These are phyloP conservation scores for Apiotrichum laibachii DNA, from an alignment of 1,284 basidiomycete species.

Conservation along the genomic window DNA sequence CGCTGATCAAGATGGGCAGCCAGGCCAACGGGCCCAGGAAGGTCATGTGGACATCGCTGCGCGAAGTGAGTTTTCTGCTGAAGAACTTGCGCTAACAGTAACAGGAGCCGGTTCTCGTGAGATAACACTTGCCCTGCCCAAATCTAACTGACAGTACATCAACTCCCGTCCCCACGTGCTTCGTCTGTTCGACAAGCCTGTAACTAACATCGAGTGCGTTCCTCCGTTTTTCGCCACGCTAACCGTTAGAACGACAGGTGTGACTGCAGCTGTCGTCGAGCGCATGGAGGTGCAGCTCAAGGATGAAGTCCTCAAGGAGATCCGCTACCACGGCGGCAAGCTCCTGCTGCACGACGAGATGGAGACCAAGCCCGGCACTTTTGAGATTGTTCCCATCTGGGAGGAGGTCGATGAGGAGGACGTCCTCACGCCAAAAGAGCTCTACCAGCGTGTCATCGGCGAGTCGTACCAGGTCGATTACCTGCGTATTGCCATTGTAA, in stretches of 20 bases:
- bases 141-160: slow-evolving; percentile 34
- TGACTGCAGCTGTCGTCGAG: slow-evolving; percentile 89
- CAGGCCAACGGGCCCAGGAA: slow-evolving; percentile 66
- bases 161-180: slow-evolving; percentile 77
- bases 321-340: slow-evolving; percentile 69
- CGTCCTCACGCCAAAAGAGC: slow-evolving; percentile 82
- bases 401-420: slow-evolving; percentile 78
- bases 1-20: slow-evolving; percentile 76
- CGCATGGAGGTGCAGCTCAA: slow-evolving; percentile 89
- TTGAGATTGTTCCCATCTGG: slow-evolving; percentile 82
- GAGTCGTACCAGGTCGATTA: slow-evolving; percentile 88
- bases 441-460: slow-evolving; percentile 50
- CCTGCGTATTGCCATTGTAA: slow-evolving; percentile 76
- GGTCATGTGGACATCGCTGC: slow-evolving; percentile 85
- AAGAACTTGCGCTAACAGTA: slow-evolving; percentile 26
- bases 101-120: slow-evolving; percentile 74
- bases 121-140: not conserved
- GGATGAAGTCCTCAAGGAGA: slow-evolving; percentile 80
- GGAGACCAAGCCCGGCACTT: slow-evolving; percentile 85
- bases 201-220: slow-evolving; percentile 86
- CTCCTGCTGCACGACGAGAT: slow-evolving; percentile 94
- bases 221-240: not conserved
- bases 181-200: slow-evolving; percentile 80
- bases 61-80: slow-evolving; percentile 62
- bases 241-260: slow-evolving; percentile 74